phyloP scores from a whole-genome alignment of 2,329 filamentous ascomycete genomes.

The Stachybotrys elegans region DNA sequence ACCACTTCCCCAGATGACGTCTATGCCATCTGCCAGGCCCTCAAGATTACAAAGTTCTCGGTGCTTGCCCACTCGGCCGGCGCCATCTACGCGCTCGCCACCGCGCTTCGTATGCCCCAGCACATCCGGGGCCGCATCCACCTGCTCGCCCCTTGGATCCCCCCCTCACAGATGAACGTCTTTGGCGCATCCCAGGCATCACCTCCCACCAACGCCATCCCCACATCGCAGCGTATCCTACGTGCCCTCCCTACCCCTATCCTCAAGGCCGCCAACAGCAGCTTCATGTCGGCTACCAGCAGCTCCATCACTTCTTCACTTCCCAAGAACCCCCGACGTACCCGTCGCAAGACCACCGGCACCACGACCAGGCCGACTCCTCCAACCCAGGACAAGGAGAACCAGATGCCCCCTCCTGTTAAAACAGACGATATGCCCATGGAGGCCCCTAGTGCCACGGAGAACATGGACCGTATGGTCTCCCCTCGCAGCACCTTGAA shows the following conservation, averaged over 20 bases:
- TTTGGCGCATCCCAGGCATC: constrained; percentile 68
- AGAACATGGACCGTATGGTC: constrained; percentile 46
- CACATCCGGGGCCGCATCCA: constrained; percentile 93
- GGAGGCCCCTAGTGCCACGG: constrained; percentile 27
- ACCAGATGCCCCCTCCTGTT: constrained; percentile 24
- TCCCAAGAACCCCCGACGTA: constrained; percentile 58
- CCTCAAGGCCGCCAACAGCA: constrained; percentile 89
- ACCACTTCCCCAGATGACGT: constrained; percentile 60
- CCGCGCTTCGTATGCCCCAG: constrained; percentile 90
- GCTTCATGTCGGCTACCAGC: constrained; percentile 89
- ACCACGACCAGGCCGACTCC: constrained; percentile 29
- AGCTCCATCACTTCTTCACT: constrained; percentile 76
- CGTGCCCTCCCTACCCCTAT: constrained; percentile 86
- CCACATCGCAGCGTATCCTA: constrained; percentile 85
- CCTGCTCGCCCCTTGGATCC: constrained; percentile 93
- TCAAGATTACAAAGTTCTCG: constrained; percentile 94
- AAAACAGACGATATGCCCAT: constrained; percentile 11
- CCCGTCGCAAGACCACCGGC: constrained; percentile 51
- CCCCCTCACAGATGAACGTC: constrained; percentile 84
- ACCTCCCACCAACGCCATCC: constrained; percentile 79
- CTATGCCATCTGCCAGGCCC: constrained; percentile 82
- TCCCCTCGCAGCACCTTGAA: constrained; percentile 19
- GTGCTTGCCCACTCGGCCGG: constrained; percentile 94
- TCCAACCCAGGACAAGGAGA: constrained; percentile 46
- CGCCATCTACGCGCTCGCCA: constrained; percentile 95